These are phyloP conservation scores for Casuarina glauca DNA, from an alignment of 306 rosid species.

Conservation along the genomic window DNA sequence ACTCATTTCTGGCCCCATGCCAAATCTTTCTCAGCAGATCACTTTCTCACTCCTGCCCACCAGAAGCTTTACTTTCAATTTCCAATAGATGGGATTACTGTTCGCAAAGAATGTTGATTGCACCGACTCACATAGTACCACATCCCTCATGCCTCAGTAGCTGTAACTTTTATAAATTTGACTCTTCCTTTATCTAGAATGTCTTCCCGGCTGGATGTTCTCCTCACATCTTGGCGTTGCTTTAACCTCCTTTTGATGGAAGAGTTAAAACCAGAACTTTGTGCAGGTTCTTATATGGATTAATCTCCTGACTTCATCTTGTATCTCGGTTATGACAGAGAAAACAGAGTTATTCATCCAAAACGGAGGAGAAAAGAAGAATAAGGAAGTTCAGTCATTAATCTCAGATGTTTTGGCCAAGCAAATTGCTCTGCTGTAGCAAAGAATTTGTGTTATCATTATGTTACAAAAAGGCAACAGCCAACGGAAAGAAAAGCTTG, in stretches of 20 bases:
- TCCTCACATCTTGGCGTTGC: neutral
- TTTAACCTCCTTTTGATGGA: neutral
- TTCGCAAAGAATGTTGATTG: neutral
- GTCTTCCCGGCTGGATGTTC: neutral
- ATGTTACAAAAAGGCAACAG: too few species aligned
- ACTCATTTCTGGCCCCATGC: slow-evolving; percentile 43
- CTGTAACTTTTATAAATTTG: neutral
- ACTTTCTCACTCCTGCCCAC: slow-evolving; percentile 31
- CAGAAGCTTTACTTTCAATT: slow-evolving; percentile 15
- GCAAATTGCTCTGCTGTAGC: too few species aligned
- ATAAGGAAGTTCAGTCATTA: neutral
- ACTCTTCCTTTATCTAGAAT: neutral
- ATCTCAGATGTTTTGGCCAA: too few species aligned
- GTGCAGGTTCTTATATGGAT: too few species aligned
- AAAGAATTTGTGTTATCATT: too few species aligned
- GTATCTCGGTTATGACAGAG: too few species aligned
- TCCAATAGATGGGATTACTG: neutral
- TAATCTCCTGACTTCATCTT: too few species aligned
- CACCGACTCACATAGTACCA: neutral
- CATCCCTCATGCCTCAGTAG: neutral
- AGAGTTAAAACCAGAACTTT: too few species aligned
- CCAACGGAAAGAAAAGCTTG: too few species aligned
- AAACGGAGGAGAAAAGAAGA: too few species aligned
- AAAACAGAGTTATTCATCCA: too few species aligned
- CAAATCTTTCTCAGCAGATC: slow-evolving; percentile 5